Percentiles rank a stretch among this genome's conserved stretches.
Conservation (phyloP, 225 moss, liverwort and hornwort species). For the Thuidium tamariscinum region DNA sequence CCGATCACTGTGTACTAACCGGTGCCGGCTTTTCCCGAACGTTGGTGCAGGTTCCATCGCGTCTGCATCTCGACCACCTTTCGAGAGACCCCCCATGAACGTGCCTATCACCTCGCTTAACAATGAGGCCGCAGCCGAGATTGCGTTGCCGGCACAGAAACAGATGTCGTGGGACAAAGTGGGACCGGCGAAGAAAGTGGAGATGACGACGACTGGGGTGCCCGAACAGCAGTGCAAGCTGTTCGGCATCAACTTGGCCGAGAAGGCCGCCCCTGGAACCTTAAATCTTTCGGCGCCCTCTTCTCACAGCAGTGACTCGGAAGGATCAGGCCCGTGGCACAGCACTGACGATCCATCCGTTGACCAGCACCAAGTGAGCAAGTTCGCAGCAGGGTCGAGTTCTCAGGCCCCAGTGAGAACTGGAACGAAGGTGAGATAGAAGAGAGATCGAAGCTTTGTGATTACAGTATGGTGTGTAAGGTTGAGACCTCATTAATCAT, state of each 20-base stretch:
- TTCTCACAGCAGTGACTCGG: conserved; percentile 14
- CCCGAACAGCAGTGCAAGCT: conserved; percentile 48
- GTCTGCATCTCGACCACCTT: conserved; percentile 9
- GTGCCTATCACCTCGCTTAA: conserved; percentile 29
- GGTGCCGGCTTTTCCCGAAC: background rate
- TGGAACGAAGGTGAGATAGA: conserved; percentile 49
- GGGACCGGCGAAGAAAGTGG: conserved; percentile 9
- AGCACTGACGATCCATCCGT: background rate
- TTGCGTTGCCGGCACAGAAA: conserved; percentile 14
- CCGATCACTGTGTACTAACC: background rate
- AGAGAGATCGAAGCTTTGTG: background rate
- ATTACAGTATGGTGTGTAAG: background rate
- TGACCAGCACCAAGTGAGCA: conserved; percentile 1
- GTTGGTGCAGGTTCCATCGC: background rate
- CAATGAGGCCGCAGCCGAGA: conserved; percentile 22
- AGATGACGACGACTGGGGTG: background rate
- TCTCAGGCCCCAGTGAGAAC: conserved; percentile 38
- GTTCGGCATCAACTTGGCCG: conserved; percentile 49
- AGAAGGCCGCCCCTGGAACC: conserved; percentile 3
- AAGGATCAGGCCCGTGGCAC: conserved; percentile 17
- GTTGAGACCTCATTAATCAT: background rate
- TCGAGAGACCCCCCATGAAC: background rate
- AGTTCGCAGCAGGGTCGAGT: conserved; percentile 11
- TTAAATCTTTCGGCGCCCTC: conserved; percentile 1
- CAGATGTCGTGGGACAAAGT: conserved; percentile 10